Evolutionary conservation across 345 rosid species (phyloP), one percentile per base, ranked within the genome.

Genomic region (Eucalyptus tenuipes): DNA sequence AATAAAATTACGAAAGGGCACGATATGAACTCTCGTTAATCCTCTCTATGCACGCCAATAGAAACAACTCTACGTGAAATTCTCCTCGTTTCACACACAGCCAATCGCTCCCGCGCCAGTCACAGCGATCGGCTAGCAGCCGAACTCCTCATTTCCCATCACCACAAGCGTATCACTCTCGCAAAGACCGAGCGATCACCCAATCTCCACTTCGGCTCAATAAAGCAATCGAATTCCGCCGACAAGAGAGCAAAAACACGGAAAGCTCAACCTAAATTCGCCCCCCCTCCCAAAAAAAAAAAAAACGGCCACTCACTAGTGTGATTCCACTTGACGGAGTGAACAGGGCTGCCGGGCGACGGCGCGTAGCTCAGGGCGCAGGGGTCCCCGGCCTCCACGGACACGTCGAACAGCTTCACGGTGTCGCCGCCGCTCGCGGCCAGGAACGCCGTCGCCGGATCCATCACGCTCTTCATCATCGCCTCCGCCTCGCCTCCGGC

Each of bases 321-420:
- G 92, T 95, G 99, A 49, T 97, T 97, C 99, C 99, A 98, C 92
- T 95, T 98, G 91, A 98, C 94, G 48, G 99, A 95, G 94, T 94
- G 97, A 75, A 97, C 98, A 12, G 92, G 86, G 90, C 82, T 94
- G 52, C 95, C 93, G 27, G 96, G 97, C 86, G 99, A 91, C 20
- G 99, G 99, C 79, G 94, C 92, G 92, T 98, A 97, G 86, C 92
- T 94, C 92, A 94, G 92, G 85, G 93, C 92, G 90, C 99, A 95
- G 37, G 96, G 99, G 93, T 97, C 99, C 48, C 96, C 96, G 61
- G 93, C 89, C 91, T 94, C 97, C 80, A 91, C 94, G 13, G 95
- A 92, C 24, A 95, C 96, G 89, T 97, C 96, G 87, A 95, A 96
- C 85, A 98, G 95, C 95, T 96, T 98, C 84, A 98, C 96, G 57